Conservation (phyloP, 768 basidiomycete genomes). For the Chalciporus sphaerocephalus region DNA sequence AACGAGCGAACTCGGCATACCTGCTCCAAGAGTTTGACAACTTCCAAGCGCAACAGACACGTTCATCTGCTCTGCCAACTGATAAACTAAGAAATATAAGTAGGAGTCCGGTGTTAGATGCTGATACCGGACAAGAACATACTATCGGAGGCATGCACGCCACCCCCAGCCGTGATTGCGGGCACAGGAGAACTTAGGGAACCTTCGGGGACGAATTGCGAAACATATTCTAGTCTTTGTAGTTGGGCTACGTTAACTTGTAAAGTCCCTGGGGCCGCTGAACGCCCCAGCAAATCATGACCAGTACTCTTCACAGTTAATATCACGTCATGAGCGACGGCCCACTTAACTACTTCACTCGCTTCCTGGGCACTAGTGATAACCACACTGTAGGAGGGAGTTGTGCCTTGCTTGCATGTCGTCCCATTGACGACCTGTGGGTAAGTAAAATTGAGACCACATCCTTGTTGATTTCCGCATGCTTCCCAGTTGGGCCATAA, state of each 20-base stretch:
- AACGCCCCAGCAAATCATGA: background rate
- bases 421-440: background rate
- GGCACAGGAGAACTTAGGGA: background rate
- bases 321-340: slow-evolving; percentile 1
- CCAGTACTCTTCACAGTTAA: slow-evolving; percentile 8
- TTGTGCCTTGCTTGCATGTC: slow-evolving; percentile 4
- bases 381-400: slow-evolving; percentile 2
- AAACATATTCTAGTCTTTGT: background rate
- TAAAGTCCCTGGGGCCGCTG: background rate
- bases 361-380: slow-evolving; percentile 5
- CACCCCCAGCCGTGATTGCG: background rate
- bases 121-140: background rate
- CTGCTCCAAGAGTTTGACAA: slow-evolving; percentile 18
- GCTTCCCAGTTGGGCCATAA: slow-evolving; percentile 9
- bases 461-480: slow-evolving; percentile 7
- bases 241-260: background rate
- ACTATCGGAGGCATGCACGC: background rate
- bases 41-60: slow-evolving; percentile 15
- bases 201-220: background rate
- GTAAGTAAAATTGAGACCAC: background rate
- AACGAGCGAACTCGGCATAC: background rate
- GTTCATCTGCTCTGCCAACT: slow-evolving; percentile 5
- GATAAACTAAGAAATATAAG: slow-evolving; percentile 9
- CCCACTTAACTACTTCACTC: slow-evolving; percentile 4
- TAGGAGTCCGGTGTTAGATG: background rate